Evolutionary conservation across 2,329 filamentous ascomycete genomes (phyloP), one percentile per base, ranked within the genome.

Genomic region (Trichoderma polysporum): DNA sequence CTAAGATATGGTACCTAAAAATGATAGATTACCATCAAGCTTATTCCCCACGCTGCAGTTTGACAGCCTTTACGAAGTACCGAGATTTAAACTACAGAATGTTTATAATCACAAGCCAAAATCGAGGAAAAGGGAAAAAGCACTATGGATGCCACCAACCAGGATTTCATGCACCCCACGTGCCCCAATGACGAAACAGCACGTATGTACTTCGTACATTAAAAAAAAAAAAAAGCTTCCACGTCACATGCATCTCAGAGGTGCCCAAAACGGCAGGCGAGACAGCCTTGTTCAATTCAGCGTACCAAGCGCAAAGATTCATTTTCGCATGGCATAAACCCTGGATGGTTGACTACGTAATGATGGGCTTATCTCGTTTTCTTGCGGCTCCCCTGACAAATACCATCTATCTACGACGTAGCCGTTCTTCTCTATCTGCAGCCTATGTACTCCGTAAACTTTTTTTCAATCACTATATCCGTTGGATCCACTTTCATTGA

Each of bases 111-210:
- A 63, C n/a, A 19, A 27, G 49, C 60, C 39, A 19, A 27, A 53
- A 6, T 53, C 27, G 27, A 31, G 17, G n/a, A n/a, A 17, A n/a
- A 57, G n/a, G 29, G 2, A 7, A 25, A n/a, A 1, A 12, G 13
- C 41, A 45, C 41, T 33, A 41, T 57, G 39, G 39, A 58, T 45
- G 27, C 39, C 62, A 39, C 62, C 50, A 58, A 65, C 62, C 53
- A 58, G 62, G 62, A 41, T 65, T 39, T 47, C 49, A 58, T 39
- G 52, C 19, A 41, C 62, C 62, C 62, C 62, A 65, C 62, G 62
- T 64, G 60, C 60, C 37, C 45, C 45, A 50, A 58, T 58, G 52
- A 58, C 53, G 62, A 65, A 57, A 65, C 39, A 33, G 17, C 22
- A n/a, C n/a, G n/a, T n/a, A 19, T 39, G 15, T 53, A 54, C 15